phyloP scores from a whole-genome alignment of 768 basidiomycete genomes.

The Boletus pseudopeckii region DNA sequence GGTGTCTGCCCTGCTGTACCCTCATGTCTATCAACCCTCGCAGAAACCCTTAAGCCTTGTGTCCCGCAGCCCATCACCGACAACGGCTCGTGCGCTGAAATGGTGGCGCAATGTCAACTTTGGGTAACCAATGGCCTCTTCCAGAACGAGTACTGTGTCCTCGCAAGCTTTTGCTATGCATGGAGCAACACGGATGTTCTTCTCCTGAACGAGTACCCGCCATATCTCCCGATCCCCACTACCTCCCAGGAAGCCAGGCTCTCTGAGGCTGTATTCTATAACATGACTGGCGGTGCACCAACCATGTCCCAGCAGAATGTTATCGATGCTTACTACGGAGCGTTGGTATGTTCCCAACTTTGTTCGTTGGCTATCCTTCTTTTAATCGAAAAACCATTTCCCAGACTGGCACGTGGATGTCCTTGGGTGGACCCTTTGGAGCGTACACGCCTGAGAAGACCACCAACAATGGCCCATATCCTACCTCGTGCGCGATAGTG shows the following conservation, averaged over 20 bases:
- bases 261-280: slow-evolving; percentile 18
- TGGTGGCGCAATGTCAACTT: slow-evolving; percentile 14
- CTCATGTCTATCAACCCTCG: slow-evolving; percentile 10
- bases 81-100: slow-evolving; percentile 21
- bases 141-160: slow-evolving; percentile 25
- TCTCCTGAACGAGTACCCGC: slow-evolving; percentile 15
- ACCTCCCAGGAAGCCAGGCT: slow-evolving; percentile 11
- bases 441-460: slow-evolving; percentile 1
- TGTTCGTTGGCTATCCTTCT: background rate
- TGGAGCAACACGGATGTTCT: slow-evolving; percentile 22
- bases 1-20: slow-evolving; percentile 16
- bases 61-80: slow-evolving; percentile 21
- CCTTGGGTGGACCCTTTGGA: slow-evolving; percentile 6
- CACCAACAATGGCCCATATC: slow-evolving; percentile 18
- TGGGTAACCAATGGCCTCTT: slow-evolving; percentile 22
- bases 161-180: slow-evolving; percentile 25
- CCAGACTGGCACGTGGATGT: slow-evolving; percentile 17
- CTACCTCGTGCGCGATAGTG: slow-evolving; percentile 12
- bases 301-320: slow-evolving; percentile 21
- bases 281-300: slow-evolving; percentile 16
- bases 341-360: slow-evolving; percentile 9
- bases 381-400: background rate
- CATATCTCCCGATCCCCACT: slow-evolving; percentile 1
- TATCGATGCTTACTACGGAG: slow-evolving; percentile 21
- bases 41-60: slow-evolving; percentile 4